A percentile compares a stretch with the other conserved stretches of the same genome.
These are phyloP conservation scores for Blastobotrys terrestris DNA, from an alignment of 805 yeast species.

Conservation along the genomic window DNA sequence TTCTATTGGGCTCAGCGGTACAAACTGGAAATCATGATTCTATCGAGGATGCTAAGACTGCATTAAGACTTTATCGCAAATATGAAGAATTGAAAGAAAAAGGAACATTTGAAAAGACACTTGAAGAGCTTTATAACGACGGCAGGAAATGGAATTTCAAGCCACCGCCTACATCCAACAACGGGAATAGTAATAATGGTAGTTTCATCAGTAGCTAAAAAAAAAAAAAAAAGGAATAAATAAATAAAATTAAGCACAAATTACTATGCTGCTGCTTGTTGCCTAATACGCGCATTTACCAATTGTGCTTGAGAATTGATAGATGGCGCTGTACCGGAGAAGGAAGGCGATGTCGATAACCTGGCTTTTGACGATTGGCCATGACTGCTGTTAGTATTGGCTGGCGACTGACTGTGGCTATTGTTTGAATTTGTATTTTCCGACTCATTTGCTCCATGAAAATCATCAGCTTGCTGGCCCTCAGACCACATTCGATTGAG, in stretches of 20 bases:
- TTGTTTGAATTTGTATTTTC: background rate
- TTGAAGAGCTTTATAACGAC: slow-evolving; percentile 56
- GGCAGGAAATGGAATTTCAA: slow-evolving; percentile 33
- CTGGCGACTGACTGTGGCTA: background rate
- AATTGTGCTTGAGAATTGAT: slow-evolving; percentile 1
- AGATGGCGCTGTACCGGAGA: background rate
- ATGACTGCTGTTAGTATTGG: background rate
- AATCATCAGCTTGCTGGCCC: background rate
- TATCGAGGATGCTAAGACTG: slow-evolving; percentile 90
- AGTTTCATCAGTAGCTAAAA: background rate
- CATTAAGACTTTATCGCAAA: slow-evolving; percentile 67
- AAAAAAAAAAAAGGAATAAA: background rate
- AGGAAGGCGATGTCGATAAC: background rate
- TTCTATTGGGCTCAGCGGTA: slow-evolving; percentile 63
- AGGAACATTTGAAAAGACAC: slow-evolving; percentile 54
- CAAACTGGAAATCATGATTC: slow-evolving; percentile 96
- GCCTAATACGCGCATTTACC: background rate
- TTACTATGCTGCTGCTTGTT: background rate
- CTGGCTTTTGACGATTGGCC: background rate
- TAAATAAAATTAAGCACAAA: background rate
- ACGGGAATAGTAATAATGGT: background rate
- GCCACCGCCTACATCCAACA: slow-evolving; percentile 23
- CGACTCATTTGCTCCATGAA: background rate
- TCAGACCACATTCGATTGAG: background rate
- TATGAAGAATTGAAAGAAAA: slow-evolving; percentile 54